A percentile compares a stretch with the other conserved stretches of the same genome.
Conservation (phyloP, 75 land plant genomes). For the Adiantum capillusveneris region DNA sequence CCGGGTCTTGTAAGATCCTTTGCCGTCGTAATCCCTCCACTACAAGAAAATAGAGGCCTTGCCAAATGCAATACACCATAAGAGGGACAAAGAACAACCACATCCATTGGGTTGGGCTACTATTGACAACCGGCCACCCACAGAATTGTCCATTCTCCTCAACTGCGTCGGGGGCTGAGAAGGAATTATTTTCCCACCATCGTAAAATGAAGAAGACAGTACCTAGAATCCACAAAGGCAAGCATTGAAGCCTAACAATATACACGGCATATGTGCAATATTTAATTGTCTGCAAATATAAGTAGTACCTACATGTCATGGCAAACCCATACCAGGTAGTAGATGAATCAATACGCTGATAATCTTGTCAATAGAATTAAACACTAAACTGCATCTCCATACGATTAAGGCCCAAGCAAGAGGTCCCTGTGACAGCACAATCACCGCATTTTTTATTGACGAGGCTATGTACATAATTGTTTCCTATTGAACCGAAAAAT, state of each 20-base stretch:
- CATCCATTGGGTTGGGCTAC: constrained; percentile 15
- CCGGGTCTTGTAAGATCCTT: constrained; percentile 28
- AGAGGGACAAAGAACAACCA: constrained; percentile 35
- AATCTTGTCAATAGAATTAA: constrained; percentile 89
- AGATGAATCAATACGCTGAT: constrained; percentile 95
- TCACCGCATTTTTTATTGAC: too few relatives aligned
- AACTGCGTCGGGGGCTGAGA: constrained; percentile 53
- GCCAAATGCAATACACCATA: constrained; percentile 28
- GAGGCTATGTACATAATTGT: too few relatives aligned
- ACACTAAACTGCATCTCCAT: constrained; percentile 97
- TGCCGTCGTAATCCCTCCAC: constrained; percentile 29
- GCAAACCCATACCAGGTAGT: constrained; percentile 96
- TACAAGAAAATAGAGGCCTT: constrained; percentile 28
- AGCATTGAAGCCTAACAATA: too few relatives aligned
- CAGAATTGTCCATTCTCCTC: constrained; percentile 40
- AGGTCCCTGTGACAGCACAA: constrained; percentile 77
- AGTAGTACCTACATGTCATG: too few relatives aligned
- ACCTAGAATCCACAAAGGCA: constrained; percentile 50
- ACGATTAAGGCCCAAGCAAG: constrained; percentile 96
- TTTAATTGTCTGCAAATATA: too few relatives aligned
- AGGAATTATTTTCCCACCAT: constrained; percentile 76
- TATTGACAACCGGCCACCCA: constrained; percentile 28
- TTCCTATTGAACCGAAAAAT: too few relatives aligned
- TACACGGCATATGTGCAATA: too few relatives aligned
- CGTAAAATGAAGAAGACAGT: constrained; percentile 85